A percentile compares a stretch with the other conserved stretches of the same genome.
Conservation (phyloP, 371 early-diverging fungal genomes). For the Gilbertella persicaria region DNA sequence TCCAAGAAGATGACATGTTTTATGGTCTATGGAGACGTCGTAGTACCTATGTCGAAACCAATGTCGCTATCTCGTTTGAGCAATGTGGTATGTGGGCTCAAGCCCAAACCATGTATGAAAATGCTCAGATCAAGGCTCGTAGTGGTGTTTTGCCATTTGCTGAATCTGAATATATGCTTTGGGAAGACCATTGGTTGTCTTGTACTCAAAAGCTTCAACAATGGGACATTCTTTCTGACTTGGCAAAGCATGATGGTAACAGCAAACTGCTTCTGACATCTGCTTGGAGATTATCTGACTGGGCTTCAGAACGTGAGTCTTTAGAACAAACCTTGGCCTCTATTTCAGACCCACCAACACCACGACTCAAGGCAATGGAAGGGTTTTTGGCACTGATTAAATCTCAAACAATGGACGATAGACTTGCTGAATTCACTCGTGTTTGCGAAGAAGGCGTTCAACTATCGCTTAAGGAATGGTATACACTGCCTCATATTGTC, state of each 20-base stretch:
- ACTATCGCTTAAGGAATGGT: conserved; percentile 85
- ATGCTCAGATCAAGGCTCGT: conserved; percentile 91
- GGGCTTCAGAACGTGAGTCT: conserved; percentile 79
- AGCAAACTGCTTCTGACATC: conserved; percentile 85
- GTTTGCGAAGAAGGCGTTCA: conserved; percentile 90
- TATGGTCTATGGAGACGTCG: conserved; percentile 94
- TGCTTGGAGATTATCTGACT: conserved; percentile 93
- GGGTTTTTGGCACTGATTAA: conserved; percentile 80
- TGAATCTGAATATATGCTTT: conserved; percentile 95
- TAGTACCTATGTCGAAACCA: conserved; percentile 93
- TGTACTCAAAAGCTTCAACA: conserved; percentile 95
- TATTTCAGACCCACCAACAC: conserved; percentile 60
- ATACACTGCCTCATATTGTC: conserved; percentile 79
- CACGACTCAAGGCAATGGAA: conserved; percentile 87
- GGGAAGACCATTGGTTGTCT: conserved; percentile 97
- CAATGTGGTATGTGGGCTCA: conserved; percentile 93
- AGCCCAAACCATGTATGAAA: conserved; percentile 93
- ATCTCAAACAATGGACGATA: conserved; percentile 67
- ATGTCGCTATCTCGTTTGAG: conserved; percentile 92
- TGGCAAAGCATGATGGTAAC: conserved; percentile 89
- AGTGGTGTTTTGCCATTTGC: conserved; percentile 87
- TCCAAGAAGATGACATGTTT: conserved; percentile 90
- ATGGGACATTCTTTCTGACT: conserved; percentile 97
- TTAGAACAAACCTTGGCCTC: conserved; percentile 65
- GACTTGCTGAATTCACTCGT: conserved; percentile 73